Evolutionary conservation across 2,329 filamentous ascomycete species (phyloP).

Genomic region (Neofusicoccum sp.): DNA sequence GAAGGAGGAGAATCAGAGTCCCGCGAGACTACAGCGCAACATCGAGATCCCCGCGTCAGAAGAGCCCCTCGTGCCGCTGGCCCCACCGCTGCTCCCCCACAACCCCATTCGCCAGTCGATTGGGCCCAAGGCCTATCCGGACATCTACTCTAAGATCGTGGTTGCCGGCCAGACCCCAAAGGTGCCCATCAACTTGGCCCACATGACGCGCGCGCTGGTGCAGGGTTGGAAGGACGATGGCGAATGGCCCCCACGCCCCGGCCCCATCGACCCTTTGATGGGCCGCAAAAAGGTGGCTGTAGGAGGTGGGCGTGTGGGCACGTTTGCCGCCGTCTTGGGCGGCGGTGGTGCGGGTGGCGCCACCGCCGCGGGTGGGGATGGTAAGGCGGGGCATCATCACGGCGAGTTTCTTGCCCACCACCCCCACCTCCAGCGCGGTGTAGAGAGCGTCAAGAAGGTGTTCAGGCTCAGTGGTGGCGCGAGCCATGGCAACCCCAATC

Average conservation of each 20-base stretch:
- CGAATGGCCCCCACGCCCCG: slow-evolving; percentile 79
- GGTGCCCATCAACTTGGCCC: slow-evolving; percentile 83
- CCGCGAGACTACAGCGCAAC: not conserved
- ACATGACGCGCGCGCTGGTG: slow-evolving; percentile 80
- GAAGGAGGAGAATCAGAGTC: not conserved
- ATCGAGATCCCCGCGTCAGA: slow-evolving; percentile 19
- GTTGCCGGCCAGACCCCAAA: slow-evolving; percentile 77
- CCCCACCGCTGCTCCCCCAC: slow-evolving; percentile 69
- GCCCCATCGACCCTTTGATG: slow-evolving; percentile 49
- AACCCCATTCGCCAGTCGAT: slow-evolving; percentile 81
- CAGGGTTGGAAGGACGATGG: slow-evolving; percentile 91
- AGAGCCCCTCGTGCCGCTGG: slow-evolving; percentile 65
- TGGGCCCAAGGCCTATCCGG: slow-evolving; percentile 70
- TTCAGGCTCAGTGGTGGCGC: slow-evolving; percentile 39
- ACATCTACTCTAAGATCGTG: slow-evolving; percentile 89
- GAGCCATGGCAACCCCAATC: not conserved
- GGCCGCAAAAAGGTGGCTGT: slow-evolving; percentile 37
- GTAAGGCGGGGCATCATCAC: slow-evolving; percentile 24
- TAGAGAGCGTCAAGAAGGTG: slow-evolving; percentile 49
- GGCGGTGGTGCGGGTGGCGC: not conserved
- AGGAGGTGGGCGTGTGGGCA: slow-evolving; percentile 13
- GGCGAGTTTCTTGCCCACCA: slow-evolving; percentile 38
- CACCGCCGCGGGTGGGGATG: slow-evolving; percentile 21
- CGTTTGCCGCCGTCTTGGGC: slow-evolving; percentile 18
- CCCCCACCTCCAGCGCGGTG: slow-evolving; percentile 46